Evolutionary conservation across 306 rosid species (phyloP).

Genomic region (Coriaria nepalensis): DNA sequence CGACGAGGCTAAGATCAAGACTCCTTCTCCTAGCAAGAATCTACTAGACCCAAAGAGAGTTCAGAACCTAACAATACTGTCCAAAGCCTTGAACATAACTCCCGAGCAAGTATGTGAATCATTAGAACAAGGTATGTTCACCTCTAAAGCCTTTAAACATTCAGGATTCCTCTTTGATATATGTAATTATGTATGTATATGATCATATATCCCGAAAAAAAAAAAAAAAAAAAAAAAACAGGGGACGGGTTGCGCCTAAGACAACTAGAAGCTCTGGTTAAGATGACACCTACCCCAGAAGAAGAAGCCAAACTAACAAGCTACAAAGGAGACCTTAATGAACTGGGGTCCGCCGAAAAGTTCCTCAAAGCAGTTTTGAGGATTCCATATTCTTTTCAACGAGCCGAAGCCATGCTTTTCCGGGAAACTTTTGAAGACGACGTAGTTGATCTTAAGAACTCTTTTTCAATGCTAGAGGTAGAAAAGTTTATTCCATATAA

Average conservation of each 20-base stretch:
- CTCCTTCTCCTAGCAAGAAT: slow-evolving; percentile 87
- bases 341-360: slow-evolving; percentile 79
- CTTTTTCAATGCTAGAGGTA: slow-evolving; percentile 95
- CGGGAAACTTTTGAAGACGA: slow-evolving; percentile 88
- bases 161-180: too few species aligned
- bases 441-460: slow-evolving; percentile 74
- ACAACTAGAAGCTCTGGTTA: slow-evolving; percentile 83
- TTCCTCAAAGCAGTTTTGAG: slow-evolving; percentile 51
- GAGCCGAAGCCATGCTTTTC: slow-evolving; percentile 82
- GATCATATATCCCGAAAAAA: too few species aligned
- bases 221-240: too few species aligned
- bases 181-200: neutral
- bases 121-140: slow-evolving; percentile 55
- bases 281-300: slow-evolving; percentile 80
- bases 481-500: neutral
- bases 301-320: slow-evolving; percentile 61
- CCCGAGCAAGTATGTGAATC: slow-evolving; percentile 68
- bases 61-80: slow-evolving; percentile 89
- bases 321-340: slow-evolving; percentile 65
- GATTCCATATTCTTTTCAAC: slow-evolving; percentile 61
- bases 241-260: slow-evolving; percentile 59
- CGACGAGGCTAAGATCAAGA: slow-evolving; percentile 75
- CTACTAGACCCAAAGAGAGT: slow-evolving; percentile 90
- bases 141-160: neutral
- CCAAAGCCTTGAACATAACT: slow-evolving; percentile 71